These are phyloP conservation scores for Trichoderma guizhouense DNA, from an alignment of 2,329 filamentous ascomycete genomes.

Conservation along the genomic window DNA sequence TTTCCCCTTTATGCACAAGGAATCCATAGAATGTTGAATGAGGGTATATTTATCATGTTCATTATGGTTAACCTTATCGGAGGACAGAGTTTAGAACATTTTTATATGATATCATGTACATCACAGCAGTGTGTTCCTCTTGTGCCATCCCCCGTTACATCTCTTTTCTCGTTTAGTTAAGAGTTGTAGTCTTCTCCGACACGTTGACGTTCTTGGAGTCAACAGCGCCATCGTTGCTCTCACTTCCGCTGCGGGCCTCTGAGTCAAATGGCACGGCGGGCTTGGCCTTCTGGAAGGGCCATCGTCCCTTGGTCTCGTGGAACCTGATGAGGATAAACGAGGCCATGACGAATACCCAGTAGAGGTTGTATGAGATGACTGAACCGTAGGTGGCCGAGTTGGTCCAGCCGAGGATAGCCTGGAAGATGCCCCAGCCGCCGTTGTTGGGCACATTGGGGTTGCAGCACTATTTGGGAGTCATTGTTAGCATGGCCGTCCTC, in stretches of 20 bases:
- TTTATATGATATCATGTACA: not conserved
- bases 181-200: conserved; percentile 28
- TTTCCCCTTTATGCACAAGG: not conserved
- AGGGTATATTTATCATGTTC: not conserved
- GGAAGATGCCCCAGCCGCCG: conserved; percentile 83
- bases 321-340: conserved; percentile 64
- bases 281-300: conserved; percentile 43
- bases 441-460: conserved; percentile 69
- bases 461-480: conserved; percentile 59
- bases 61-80: not conserved
- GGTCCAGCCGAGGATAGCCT: conserved; percentile 80
- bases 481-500: not conserved
- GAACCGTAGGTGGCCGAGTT: conserved; percentile 87
- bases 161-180: not conserved
- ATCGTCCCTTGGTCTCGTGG: conserved; percentile 56
- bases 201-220: conserved; percentile 27
- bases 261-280: conserved; percentile 19
- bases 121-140: not conserved
- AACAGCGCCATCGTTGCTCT: conserved; percentile 26
- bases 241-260: conserved; percentile 24
- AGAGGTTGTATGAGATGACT: conserved; percentile 82
- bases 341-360: conserved; percentile 77
- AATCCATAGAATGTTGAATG: not conserved
- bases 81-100: not conserved
- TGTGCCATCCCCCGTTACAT: not conserved